Evolutionary conservation across 2,329 filamentous ascomycete species (phyloP).

Genomic region (Sphaerostilbella broomeana): DNA sequence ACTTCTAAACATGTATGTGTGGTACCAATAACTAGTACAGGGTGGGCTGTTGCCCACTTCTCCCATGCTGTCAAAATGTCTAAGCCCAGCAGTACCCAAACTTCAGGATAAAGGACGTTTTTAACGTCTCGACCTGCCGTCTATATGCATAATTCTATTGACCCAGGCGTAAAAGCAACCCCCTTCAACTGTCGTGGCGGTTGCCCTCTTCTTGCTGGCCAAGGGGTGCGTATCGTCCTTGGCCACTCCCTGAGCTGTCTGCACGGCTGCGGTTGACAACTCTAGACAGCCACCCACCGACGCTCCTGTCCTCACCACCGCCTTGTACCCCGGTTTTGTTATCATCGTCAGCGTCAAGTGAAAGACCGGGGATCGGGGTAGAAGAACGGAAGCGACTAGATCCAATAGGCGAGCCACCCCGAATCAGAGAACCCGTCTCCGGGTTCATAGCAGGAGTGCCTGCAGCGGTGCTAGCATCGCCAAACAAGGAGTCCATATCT

Average conservation of each 20-base stretch:
- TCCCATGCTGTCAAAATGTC: conserved; percentile 6
- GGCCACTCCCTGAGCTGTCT: conserved; percentile 32
- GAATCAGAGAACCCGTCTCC: conserved; percentile 77
- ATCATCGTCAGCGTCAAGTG: conserved; percentile 66
- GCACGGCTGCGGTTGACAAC: conserved; percentile 35
- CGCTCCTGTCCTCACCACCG: conserved; percentile 32
- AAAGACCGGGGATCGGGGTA: conserved; percentile 71
- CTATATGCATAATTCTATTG: conserved; percentile 33
- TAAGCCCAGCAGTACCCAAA: conserved; percentile 2
- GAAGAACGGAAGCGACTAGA: conserved; percentile 57
- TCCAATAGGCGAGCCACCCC: conserved; percentile 63
- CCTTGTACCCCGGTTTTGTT: conserved; percentile 35
- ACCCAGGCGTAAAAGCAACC: conserved; percentile 17
- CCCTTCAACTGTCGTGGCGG: conserved; percentile 21
- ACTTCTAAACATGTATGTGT: no score
- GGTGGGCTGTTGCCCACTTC: no score
- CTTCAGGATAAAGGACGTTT: neutral
- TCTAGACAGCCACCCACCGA: conserved; percentile 45
- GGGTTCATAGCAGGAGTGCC: conserved; percentile 65
- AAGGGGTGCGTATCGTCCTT: conserved; percentile 37
- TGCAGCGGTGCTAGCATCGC: conserved; percentile 79
- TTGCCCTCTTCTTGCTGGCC: conserved; percentile 35
- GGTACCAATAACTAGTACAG: no score
- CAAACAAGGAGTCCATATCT: conserved; percentile 93
- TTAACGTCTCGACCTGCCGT: conserved; percentile 19